Conservation (phyloP, 176 grass and related monocot genomes). For the Ensete glaucum region DNA sequence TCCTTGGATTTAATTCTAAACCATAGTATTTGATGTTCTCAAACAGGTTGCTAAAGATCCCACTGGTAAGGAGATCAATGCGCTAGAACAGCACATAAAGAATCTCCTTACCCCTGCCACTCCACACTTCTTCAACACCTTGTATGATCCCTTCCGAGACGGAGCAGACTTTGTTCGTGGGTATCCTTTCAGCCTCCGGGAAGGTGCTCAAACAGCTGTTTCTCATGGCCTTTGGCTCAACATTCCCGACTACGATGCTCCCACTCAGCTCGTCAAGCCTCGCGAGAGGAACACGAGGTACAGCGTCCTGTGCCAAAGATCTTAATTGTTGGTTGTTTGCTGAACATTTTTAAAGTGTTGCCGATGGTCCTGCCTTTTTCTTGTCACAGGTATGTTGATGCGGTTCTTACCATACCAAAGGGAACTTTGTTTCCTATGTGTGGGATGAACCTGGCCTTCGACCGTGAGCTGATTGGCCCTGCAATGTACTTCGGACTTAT, state of each 20-base stretch:
- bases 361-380: not conserved
- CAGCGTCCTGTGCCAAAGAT: not conserved
- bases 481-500: conserved; percentile 37
- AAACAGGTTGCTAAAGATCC: conserved; percentile 44
- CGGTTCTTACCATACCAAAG: conserved; percentile 29
- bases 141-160: conserved; percentile 45
- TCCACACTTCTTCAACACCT: conserved; percentile 46
- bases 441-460: conserved; percentile 26
- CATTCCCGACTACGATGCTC: conserved; percentile 17
- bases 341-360: not conserved
- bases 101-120: conserved; percentile 37
- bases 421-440: conserved; percentile 8
- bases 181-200: conserved; percentile 45
- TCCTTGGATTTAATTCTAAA: too few species aligned
- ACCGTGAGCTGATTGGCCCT: conserved; percentile 30
- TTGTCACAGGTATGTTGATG: conserved; percentile 30
- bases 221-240: conserved; percentile 50
- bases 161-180: conserved; percentile 46
- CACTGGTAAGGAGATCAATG: conserved; percentile 41
- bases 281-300: not conserved
- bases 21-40: not conserved
- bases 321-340: too few species aligned
- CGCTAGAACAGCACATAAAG: conserved; percentile 47
- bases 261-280: not conserved
- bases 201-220: conserved; percentile 36